Evolutionary conservation across 768 basidiomycete species (phyloP), one percentile per base, ranked within the genome.

Genomic region (Gymnopilus dilepis): DNA sequence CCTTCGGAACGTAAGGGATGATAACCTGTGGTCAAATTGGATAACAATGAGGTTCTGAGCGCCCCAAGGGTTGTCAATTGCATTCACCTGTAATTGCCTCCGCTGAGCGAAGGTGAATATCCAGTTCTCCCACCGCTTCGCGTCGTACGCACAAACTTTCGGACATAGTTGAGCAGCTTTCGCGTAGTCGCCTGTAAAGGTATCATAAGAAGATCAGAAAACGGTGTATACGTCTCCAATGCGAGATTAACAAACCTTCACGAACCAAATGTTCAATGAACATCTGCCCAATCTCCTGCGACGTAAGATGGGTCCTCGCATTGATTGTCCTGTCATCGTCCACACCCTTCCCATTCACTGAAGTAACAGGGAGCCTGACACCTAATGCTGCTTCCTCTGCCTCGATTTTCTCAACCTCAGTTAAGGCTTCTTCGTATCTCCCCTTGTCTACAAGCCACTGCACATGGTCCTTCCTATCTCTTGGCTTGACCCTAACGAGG

Each of bases 81-180:
- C n/a, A n/a, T n/a, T n/a, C 61, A 93, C 95, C 74, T 91, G 87
- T 15, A 98, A 77, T 59, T 94, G 88, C 24, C 85, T 82, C 67
- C 89, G 85, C 72, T 94, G 87, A 1, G 91, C 91, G 71, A 97
- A 99, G 13, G 85, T 78, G 68, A 97, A 97, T 69, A 98, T 92
- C 92, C 92, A 97, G 67, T 91, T 86, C 70, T 98, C 96, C 97
- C 97, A 99, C n/a, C 85, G 82, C 68, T 87, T 89, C 11, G 82
- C 75, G 67, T 97, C 86, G 43, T 86, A 86, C 3, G 85, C 89
- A 65, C 97, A 91, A 6, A 98, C 94, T 71, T 92, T 95, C 0
- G 94, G 89, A 66, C 88, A 89, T 24, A 97, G 75, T 8, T 81
- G 76, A 0, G 97, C 97, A 1, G 97, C 97, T 68, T 92, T 92